A percentile compares a stretch with the other conserved stretches of the same genome.
These are phyloP conservation scores for Trichosporon sp. DNA, from an alignment of 1,284 basidiomycete species.

Conservation along the genomic window DNA sequence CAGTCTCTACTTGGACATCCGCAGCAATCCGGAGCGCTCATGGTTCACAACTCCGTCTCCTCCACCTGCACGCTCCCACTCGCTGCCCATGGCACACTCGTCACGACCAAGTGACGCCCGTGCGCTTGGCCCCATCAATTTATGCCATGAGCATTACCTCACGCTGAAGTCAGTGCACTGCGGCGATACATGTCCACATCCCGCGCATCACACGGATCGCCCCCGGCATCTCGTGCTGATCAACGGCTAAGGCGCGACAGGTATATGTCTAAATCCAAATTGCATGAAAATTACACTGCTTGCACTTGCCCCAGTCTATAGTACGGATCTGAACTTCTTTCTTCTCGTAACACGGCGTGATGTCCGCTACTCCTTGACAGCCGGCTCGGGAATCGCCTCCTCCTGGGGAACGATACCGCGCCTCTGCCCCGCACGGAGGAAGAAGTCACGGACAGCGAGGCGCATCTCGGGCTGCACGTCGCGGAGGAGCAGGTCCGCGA, in stretches of 20 bases:
- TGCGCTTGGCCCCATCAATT: not conserved
- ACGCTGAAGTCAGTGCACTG: not conserved
- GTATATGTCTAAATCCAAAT: not conserved
- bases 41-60: not conserved
- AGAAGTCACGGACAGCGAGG: constrained; percentile 72
- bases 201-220: constrained; percentile 1
- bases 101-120: not conserved
- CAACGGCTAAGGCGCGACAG: not conserved
- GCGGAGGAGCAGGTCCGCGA: constrained; percentile 75
- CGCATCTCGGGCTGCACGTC: constrained; percentile 81
- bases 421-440: constrained; percentile 59
- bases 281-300: constrained; percentile 14
- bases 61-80: not conserved
- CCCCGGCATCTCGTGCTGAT: not conserved
- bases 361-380: not conserved
- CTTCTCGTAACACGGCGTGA: not conserved
- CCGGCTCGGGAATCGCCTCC: constrained; percentile 3
- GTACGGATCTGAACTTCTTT: not conserved
- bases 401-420: constrained; percentile 14
- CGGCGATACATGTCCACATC: not conserved
- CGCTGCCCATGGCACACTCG: not conserved
- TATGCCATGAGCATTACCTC: not conserved
- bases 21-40: not conserved
- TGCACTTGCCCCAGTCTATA: not conserved
- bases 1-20: too few relatives aligned